Evolutionary conservation across 1,284 basidiomycete genomes (phyloP), one percentile per base, ranked within the genome.

Genomic region (Vanrija pseudolonga): DNA sequence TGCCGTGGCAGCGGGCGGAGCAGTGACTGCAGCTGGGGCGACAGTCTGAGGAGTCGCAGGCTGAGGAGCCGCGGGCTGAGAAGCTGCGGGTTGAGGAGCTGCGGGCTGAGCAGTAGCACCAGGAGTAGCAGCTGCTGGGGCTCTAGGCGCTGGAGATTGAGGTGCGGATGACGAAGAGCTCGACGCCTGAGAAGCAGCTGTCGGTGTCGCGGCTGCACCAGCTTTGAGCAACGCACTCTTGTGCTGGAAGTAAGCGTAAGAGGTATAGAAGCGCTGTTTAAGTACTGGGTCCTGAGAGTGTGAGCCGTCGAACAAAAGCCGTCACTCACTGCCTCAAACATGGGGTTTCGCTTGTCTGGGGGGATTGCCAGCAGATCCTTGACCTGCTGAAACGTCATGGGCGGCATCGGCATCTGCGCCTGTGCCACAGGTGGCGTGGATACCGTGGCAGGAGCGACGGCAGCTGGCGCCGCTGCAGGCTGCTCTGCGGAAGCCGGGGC

Each of bases 231-330:
- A 51, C 20, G 43, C 40, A 5, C 28, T 41, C 9, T 46, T 20
- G 17, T 50, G 53, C 46, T 53, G 52, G 49, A 47, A 60, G 54
- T 49, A 60, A 19, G 45, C 28, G 46, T 48, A 48, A 4, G 40
- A 19, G 20, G 32, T 8, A 3, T 45, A 15, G 42, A 53, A 53
- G 4, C 52, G 46, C 9, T 22, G 28, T 24, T 53, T 53, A 6
- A 53, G 36, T 14, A 20, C 41, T 1, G 49, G 50, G n/a, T 53
- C n/a, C 39, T 40, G 26, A 24, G 40, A 50, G 32, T 28, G 50
- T 50, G 26, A 48, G 53, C 6, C 44, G 45, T 50, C 44, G 43
- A 28, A 6, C 22, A 28, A 2, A 43, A 17, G 46, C 26, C 3
- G 6, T 26, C 22, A 47, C 51, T 20, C 22, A 53, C 51, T 5